A percentile compares a stretch with the other conserved stretches of the same genome.
Conservation (phyloP, 495 filamentous ascomycete species). For the Hypoxylon fragiforme region DNA sequence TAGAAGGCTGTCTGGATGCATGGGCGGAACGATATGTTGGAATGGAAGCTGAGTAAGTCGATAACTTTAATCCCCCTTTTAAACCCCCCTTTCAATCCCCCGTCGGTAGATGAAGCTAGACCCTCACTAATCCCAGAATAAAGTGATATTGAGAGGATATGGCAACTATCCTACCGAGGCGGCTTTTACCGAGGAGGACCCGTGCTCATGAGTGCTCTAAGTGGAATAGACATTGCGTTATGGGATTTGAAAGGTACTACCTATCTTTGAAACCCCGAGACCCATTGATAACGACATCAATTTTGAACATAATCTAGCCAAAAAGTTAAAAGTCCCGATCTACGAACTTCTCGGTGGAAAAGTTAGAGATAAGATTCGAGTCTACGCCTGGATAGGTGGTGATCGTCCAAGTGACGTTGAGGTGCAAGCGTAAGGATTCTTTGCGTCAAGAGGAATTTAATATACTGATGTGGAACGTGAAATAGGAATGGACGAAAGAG, state of each 20-base stretch:
- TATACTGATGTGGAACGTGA: constrained; percentile 2
- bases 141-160: constrained; percentile 80
- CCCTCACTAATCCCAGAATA: neutral
- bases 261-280: neutral
- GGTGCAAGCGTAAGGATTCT: constrained; percentile 56
- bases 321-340: constrained; percentile 67
- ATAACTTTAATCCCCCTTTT: neutral
- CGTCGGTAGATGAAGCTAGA: neutral
- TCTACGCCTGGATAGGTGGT: constrained; percentile 88
- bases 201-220: constrained; percentile 79
- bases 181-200: constrained; percentile 83
- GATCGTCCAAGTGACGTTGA: constrained; percentile 76
- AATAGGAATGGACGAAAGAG: constrained; percentile 59
- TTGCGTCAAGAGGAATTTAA: neutral
- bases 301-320: constrained; percentile 32
- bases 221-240: constrained; percentile 80
- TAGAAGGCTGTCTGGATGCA: constrained; percentile 74
- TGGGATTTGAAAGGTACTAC: constrained; percentile 72
- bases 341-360: constrained; percentile 77
- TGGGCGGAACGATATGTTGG: constrained; percentile 65
- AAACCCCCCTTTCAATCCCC: no score
- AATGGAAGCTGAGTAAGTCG: constrained; percentile 70
- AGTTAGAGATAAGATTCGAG: constrained; percentile 70
- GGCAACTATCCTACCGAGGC: constrained; percentile 71
- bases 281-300: no score